phyloP scores from a whole-genome alignment of 495 filamentous ascomycete species.

The Clavariopsis aquatica region DNA sequence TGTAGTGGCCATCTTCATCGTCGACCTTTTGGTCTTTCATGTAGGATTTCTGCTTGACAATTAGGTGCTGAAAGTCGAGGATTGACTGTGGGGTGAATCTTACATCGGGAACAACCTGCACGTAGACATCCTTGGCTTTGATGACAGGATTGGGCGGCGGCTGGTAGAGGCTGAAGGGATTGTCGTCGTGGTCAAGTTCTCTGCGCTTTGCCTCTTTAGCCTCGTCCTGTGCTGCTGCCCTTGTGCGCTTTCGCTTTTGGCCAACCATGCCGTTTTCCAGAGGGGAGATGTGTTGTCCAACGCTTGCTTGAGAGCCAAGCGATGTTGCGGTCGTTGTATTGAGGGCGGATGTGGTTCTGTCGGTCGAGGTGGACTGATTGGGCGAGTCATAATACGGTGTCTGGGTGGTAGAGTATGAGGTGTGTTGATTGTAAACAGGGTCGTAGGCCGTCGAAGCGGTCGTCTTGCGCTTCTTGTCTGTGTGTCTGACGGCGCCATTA shows the following conservation, averaged over 20 bases:
- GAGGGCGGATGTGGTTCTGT: constrained; percentile 79
- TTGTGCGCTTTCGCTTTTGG: constrained; percentile 85
- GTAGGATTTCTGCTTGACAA: constrained; percentile 45
- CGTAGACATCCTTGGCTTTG: constrained; percentile 88
- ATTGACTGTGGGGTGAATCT: constrained; percentile 46
- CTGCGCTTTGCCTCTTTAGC: constrained; percentile 62
- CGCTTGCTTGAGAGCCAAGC: constrained; percentile 67
- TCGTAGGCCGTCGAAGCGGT: constrained; percentile 65
- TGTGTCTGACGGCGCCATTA: constrained; percentile 52
- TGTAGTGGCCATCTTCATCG: constrained; percentile 95
- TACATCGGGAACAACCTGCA: constrained; percentile 81
- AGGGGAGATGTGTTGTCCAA: constrained; percentile 48
- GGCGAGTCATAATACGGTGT: constrained; percentile 68
- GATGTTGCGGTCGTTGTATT: constrained; percentile 88
- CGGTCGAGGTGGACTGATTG: constrained; percentile 70
- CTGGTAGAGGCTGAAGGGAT: constrained; percentile 75
- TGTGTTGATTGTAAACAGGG: constrained; percentile 60
- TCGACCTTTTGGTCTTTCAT: constrained; percentile 67
- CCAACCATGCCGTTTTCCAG: constrained; percentile 61
- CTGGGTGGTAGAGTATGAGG: constrained; percentile 68
- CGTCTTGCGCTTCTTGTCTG: constrained; percentile 67
- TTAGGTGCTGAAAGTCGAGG: constrained; percentile 8
- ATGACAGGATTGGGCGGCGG: constrained; percentile 85
- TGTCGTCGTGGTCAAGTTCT: constrained; percentile 63
- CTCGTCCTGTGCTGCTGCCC: constrained; percentile 76